Percentiles rank a stretch among this genome's conserved stretches.
phyloP scores from a whole-genome alignment of 371 early-diverging fungal species.

The Chytridiales sp. region DNA sequence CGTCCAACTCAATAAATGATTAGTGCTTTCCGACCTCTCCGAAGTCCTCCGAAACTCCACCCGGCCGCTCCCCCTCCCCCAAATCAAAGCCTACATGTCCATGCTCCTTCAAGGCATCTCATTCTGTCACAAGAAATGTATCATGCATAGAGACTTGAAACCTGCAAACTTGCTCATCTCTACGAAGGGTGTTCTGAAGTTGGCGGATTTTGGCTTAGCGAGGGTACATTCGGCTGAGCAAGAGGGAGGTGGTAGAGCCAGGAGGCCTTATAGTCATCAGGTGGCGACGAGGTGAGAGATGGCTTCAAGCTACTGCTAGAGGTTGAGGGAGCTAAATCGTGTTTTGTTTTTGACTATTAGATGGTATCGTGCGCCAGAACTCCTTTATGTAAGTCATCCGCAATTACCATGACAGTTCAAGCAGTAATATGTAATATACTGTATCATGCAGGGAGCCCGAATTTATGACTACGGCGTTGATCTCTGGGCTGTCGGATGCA shows the following conservation, averaged over 20 bases:
- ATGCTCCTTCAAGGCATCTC: constrained; percentile 53
- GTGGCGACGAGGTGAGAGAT: constrained; percentile 47
- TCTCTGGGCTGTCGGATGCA: constrained; percentile 62
- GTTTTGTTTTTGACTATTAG: constrained; percentile 58
- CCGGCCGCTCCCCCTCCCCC: constrained; percentile 44
- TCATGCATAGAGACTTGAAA: constrained; percentile 56
- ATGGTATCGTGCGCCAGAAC: constrained; percentile 66
- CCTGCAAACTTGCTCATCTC: constrained; percentile 60
- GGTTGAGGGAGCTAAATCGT: neutral
- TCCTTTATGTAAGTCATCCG: too few relatives aligned
- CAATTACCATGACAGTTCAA: too few relatives aligned
- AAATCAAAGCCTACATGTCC: constrained; percentile 53
- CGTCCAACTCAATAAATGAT: neutral
- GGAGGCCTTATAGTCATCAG: constrained; percentile 51
- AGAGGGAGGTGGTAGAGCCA: neutral
- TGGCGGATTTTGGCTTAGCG: constrained; percentile 60
- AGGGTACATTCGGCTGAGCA: constrained; percentile 21
- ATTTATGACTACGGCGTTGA: constrained; percentile 57
- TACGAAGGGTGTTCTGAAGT: constrained; percentile 51
- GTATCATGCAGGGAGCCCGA: too few relatives aligned
- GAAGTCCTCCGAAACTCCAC: constrained; percentile 44
- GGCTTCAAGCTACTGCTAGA: constrained; percentile 6
- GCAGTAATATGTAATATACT: too few relatives aligned
- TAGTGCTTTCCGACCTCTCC: constrained; percentile 43
- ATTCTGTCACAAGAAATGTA: constrained; percentile 48